Conservation (phyloP, 148 eudicot species). For the Chenopodium album region DNA sequence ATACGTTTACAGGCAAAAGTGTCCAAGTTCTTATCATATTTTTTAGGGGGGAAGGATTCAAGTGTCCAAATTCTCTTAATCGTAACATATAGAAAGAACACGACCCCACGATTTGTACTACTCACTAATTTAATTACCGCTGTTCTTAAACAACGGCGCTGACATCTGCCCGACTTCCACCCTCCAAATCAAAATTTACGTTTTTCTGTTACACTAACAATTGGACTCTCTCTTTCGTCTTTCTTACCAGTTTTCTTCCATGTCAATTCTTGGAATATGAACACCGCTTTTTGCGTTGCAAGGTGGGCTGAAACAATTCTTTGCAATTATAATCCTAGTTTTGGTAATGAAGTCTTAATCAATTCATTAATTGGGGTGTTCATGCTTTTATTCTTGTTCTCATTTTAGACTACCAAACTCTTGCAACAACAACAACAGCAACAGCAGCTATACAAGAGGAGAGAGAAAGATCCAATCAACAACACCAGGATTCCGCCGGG, state of each 20-base stretch:
- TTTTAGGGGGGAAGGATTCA: not conserved
- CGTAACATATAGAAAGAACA: constrained; percentile 26
- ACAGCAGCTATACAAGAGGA: constrained; percentile 5
- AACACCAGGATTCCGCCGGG: not conserved
- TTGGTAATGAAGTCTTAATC: too few species aligned
- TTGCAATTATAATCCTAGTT: too few species aligned
- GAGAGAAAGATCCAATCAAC: constrained; percentile 27
- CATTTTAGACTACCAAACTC: too few species aligned
- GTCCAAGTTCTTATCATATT: constrained; percentile 11
- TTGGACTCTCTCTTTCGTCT: not conserved
- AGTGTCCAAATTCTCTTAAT: constrained; percentile 59
- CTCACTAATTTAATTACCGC: not conserved
- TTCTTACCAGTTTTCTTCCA: too few species aligned
- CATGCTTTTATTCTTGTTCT: too few species aligned
- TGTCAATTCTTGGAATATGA: not conserved
- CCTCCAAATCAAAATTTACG: not conserved
- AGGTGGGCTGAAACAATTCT: too few species aligned
- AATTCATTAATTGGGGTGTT: too few species aligned
- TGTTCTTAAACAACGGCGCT: constrained; percentile 27
- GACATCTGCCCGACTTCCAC: not conserved
- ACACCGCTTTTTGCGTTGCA: not conserved
- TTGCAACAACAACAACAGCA: not conserved
- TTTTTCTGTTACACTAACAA: not conserved
- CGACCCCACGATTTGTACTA: constrained; percentile 13
- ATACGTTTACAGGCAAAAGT: constrained; percentile 48